Conservation (phyloP, 441 rosid species). For the Flueggea neowawraea region DNA sequence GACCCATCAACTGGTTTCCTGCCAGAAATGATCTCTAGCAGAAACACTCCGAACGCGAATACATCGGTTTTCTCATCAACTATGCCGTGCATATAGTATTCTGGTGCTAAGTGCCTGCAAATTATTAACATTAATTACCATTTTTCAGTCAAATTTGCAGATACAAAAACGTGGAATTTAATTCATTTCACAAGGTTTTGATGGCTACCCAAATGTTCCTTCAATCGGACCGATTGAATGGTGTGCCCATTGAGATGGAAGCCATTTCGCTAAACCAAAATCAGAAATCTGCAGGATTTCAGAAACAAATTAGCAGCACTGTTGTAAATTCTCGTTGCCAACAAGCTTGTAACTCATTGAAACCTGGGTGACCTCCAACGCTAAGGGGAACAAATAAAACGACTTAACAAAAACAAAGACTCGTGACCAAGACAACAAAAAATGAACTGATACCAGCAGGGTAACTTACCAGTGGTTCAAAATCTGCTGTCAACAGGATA, state of each 20-base stretch:
- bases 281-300: conserved; percentile 66
- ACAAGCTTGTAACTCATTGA: too few relatives aligned
- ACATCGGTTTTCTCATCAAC: conserved; percentile 99
- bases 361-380: too few relatives aligned
- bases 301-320: background rate
- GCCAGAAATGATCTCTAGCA: conserved; percentile 84
- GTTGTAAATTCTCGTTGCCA: background rate
- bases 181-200: too few relatives aligned
- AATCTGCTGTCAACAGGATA: conserved; percentile 70
- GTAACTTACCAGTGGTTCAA: conserved; percentile 64
- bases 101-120: conserved; percentile 92
- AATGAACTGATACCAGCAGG: background rate
- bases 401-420: too few relatives aligned
- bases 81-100: conserved; percentile 92
- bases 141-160: background rate
- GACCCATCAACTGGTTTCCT: conserved; percentile 85
- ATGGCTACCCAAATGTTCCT: conserved; percentile 92
- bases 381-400: background rate
- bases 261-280: conserved; percentile 98
- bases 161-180: background rate
- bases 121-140: background rate
- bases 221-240: conserved; percentile 98
- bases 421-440: too few relatives aligned
- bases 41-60: conserved; percentile 91
- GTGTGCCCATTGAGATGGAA: conserved; percentile 97